phyloP scores from a whole-genome alignment of 768 basidiomycete species.

The Psilocybe subaeruginosa region DNA sequence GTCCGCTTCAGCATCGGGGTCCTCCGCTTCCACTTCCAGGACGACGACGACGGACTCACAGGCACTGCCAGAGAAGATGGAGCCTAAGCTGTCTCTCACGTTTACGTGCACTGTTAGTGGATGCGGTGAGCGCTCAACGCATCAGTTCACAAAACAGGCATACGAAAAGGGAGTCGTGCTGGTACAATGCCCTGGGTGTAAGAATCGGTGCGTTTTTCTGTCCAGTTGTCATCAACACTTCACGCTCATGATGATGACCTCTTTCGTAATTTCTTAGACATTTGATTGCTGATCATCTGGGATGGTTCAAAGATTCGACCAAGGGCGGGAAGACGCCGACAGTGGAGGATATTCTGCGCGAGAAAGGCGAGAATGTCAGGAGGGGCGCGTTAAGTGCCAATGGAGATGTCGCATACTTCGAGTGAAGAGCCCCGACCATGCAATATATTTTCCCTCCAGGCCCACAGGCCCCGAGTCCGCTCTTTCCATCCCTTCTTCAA shows the following conservation, averaged over 20 bases:
- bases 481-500: not conserved
- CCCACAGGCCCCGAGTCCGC: no score
- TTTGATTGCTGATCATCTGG: slow-evolving; percentile 87
- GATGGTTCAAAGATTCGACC: slow-evolving; percentile 89
- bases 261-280: slow-evolving; percentile 49
- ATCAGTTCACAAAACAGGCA: slow-evolving; percentile 82
- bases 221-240: not conserved
- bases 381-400: slow-evolving; percentile 49
- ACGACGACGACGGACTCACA: slow-evolving; percentile 26
- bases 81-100: slow-evolving; percentile 73
- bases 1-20: slow-evolving; percentile 3
- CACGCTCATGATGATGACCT: slow-evolving; percentile 3
- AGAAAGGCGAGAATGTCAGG: slow-evolving; percentile 77
- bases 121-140: slow-evolving; percentile 80
- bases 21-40: slow-evolving; percentile 15
- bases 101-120: slow-evolving; percentile 84
- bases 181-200: slow-evolving; percentile 89
- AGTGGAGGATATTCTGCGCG: slow-evolving; percentile 80
- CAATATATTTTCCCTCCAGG: no score
- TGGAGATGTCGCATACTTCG: slow-evolving; percentile 60
- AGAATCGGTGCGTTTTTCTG: slow-evolving; percentile 66
- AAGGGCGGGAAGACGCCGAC: slow-evolving; percentile 73
- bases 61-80: slow-evolving; percentile 41
- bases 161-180: slow-evolving; percentile 91
- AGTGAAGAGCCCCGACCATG: slow-evolving; percentile 17